A percentile compares a stretch with the other conserved stretches of the same genome.
Evolutionary conservation across 768 basidiomycete genomes (phyloP).

Genomic region (Steccherinum ochraceum): DNA sequence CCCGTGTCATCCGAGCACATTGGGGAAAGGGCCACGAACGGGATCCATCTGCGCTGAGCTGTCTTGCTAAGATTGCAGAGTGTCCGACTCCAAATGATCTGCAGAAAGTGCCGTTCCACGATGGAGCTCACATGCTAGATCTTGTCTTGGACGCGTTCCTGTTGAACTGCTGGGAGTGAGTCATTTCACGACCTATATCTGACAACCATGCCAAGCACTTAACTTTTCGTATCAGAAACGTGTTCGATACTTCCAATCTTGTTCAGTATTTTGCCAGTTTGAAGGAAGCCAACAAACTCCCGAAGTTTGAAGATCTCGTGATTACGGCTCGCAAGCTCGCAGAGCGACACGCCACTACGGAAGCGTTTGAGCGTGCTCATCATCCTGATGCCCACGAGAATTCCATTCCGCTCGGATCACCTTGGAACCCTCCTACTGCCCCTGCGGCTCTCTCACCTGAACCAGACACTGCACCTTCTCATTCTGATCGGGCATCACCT

Average conservation of each 20-base stretch:
- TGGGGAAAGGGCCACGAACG: constrained; percentile 15
- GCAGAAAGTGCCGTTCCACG: constrained; percentile 12
- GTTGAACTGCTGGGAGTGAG: constrained; percentile 17
- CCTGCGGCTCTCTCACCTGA: neutral
- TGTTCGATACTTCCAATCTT: constrained; percentile 1
- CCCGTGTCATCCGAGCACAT: constrained; percentile 15
- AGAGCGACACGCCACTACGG: neutral
- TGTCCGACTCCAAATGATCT: constrained; percentile 9
- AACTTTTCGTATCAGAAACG: too few species aligned
- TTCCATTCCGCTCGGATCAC: neutral
- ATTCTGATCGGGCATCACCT: neutral
- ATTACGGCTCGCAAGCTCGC: neutral
- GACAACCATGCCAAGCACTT: neutral
- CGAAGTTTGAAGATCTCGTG: neutral
- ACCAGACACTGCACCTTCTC: neutral
- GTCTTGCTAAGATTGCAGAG: constrained; percentile 5
- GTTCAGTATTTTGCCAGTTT: constrained; percentile 1
- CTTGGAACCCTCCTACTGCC: neutral
- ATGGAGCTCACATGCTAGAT: constrained; percentile 1
- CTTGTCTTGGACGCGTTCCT: constrained; percentile 8
- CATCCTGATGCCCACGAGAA: neutral
- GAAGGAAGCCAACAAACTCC: neutral
- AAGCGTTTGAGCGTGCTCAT: neutral
- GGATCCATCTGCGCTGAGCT: constrained; percentile 9
- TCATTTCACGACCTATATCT: too few species aligned